Base-by-base conservation (phyloP, 176 grass and related monocot species). In the Puccinellia tenuiflora region DNA sequence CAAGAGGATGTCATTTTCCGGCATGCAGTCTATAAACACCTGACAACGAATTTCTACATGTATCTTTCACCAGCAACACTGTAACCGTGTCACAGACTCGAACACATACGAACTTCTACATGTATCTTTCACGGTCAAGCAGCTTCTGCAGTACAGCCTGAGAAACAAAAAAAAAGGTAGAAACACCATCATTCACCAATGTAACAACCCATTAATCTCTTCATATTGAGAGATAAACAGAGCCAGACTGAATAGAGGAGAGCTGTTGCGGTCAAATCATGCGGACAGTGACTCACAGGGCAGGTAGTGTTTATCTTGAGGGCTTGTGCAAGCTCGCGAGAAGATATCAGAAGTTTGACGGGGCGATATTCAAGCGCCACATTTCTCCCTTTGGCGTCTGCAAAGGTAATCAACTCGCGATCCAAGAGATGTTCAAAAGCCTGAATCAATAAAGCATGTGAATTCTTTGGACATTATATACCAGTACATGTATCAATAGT, bases 401-500 rank as follows among this genome's bases (percentile, higher is more conserved):
- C 72, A 66, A 95, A 93, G 73, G 90, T 51, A 45, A 98, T 98
- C 81, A 98, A 92, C 80, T 95, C 96, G 5, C 89, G 79, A 51
- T 95, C 90, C 79, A 95, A 86, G 83, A 98, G 92, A 86, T 91
- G 96, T 77, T 95, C 92, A 83, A 98, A 98, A 55, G 92, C 96
- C 96, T 98, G 85, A 42, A 71, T 33, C 67, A 60, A 77, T 66
- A 39, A 85, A 78, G 12, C 21, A 24, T 31, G 51, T 69, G 53
- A 38, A 29, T 34, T 20, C 21, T 57, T 62, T 10, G 33, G n/a
- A 8, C 34, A 39, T 45, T 64, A 5, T 29, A 78, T 52, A 16
- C 2, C 13, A n/a, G 67, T 53, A 55, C 8, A 16, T 9, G 30
- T 33, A 21, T 46, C 4, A 15, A 7, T 65, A 64, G 70, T 66